Evolutionary conservation across 1,284 basidiomycete species (phyloP).

Genomic region (Rhodotorula sp.): DNA sequence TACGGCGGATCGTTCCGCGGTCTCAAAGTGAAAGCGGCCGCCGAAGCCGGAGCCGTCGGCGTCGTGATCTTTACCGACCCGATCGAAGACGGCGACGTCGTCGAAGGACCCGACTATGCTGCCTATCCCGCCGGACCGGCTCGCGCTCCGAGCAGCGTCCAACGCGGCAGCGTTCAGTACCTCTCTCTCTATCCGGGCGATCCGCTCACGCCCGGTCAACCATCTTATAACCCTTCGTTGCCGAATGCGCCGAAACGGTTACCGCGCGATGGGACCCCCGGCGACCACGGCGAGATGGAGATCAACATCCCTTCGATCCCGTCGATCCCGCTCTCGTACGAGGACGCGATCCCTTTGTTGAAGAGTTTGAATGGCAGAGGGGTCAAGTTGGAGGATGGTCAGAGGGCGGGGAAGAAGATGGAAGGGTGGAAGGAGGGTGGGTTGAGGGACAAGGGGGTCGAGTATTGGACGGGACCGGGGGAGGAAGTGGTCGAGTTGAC

Average conservation of each 20-base stretch:
- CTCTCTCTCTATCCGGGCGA: conserved; percentile 76
- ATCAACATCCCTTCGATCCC: conserved; percentile 61
- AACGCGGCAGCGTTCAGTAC: conserved; percentile 85
- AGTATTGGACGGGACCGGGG: conserved; percentile 57
- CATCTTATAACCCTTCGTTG: conserved; percentile 64
- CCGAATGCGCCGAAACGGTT: conserved; percentile 63
- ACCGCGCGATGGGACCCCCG: not conserved
- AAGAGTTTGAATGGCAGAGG: conserved; percentile 50
- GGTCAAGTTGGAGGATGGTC: conserved; percentile 40
- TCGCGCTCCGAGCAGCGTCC: conserved; percentile 70
- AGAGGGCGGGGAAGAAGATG: conserved; percentile 41
- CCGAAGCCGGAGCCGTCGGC: conserved; percentile 70
- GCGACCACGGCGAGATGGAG: not conserved
- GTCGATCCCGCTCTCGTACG: conserved; percentile 55
- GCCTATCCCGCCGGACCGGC: conserved; percentile 81
- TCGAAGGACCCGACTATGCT: conserved; percentile 43
- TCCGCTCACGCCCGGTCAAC: conserved; percentile 80
- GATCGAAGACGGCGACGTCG: conserved; percentile 73
- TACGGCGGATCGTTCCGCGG: conserved; percentile 83
- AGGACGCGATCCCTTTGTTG: conserved; percentile 56
- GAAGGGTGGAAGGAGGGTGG: conserved; percentile 50
- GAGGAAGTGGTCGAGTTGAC: conserved; percentile 53
- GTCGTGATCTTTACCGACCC: conserved; percentile 82
- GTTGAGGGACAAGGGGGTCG: conserved; percentile 51
- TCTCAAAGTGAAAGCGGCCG: conserved; percentile 75